phyloP scores from a whole-genome alignment of 768 basidiomycete genomes.

The Russula abietina region DNA sequence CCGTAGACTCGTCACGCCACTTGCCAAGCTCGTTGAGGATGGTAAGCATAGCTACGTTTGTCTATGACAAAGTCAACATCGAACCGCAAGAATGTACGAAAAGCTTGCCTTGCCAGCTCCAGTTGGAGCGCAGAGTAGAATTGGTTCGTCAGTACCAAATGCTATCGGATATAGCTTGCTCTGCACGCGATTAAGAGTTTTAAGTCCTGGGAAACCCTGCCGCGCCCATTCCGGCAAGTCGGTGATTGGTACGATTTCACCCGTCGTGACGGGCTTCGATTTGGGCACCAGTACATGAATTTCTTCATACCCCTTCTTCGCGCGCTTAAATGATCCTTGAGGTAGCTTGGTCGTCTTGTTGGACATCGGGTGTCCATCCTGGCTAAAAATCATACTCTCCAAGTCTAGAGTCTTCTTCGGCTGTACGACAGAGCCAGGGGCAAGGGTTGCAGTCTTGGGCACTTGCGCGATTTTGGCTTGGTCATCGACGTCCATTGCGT shows the following conservation, averaged over 20 bases:
- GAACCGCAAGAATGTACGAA: background rate
- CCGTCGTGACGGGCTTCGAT: slow-evolving; percentile 53
- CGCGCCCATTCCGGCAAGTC: slow-evolving; percentile 82
- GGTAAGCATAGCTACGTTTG: slow-evolving; percentile 95
- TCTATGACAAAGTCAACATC: slow-evolving; percentile 45
- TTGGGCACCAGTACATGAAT: slow-evolving; percentile 95
- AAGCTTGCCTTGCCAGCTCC: slow-evolving; percentile 89
- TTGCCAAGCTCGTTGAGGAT: slow-evolving; percentile 89
- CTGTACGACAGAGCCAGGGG: slow-evolving; percentile 80
- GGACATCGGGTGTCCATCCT: slow-evolving; percentile 95
- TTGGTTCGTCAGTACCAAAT: slow-evolving; percentile 90
- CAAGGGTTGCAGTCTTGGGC: slow-evolving; percentile 80
- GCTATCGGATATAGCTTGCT: slow-evolving; percentile 90
- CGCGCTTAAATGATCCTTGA: slow-evolving; percentile 94
- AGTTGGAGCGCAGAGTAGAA: slow-evolving; percentile 94
- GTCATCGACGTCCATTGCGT: slow-evolving; percentile 79
- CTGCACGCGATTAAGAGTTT: slow-evolving; percentile 83
- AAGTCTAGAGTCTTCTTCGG: slow-evolving; percentile 84
- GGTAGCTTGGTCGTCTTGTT: slow-evolving; percentile 98
- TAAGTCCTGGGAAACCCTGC: slow-evolving; percentile 74
- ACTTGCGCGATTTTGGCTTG: slow-evolving; percentile 41
- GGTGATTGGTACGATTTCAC: slow-evolving; percentile 66
- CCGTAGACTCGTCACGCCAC: slow-evolving; percentile 76
- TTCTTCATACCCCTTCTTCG: slow-evolving; percentile 95
- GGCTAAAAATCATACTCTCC: slow-evolving; percentile 91